Evolutionary conservation across 352 stramenopile species (phyloP), one percentile per base, ranked within the genome.

Genomic region (Pythium myriotylum): DNA sequence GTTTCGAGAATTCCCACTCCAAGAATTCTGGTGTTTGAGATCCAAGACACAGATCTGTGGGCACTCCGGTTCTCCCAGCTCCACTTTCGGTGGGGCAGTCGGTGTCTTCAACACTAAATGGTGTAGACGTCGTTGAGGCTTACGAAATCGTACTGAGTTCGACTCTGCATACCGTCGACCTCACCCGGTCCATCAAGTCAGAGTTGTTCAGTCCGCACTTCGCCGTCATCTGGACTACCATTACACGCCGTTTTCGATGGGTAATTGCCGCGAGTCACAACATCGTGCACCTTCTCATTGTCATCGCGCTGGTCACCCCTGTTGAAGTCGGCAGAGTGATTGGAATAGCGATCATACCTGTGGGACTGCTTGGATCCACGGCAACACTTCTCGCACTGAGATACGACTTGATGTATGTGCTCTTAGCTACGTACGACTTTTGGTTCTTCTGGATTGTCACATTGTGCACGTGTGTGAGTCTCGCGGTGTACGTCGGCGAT

Each of bases 361-460:
- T 61, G 4, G 42, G 54, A n/a, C 7, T 61, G 12, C 54, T 43
- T 10, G 41, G 27, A n/a, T 46, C 16, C 5, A 6, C 43, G 0
- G 3, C 43, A 4, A 17, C 42, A 27, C 9, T 61, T 0, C 10
- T 61, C 5, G 26, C 41, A 1, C 20, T 61, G n/a, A 24, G 54
- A 9, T 61, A 61, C 27, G 54, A 61, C 19, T 35, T 61, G 6
- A 20, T 61, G n/a, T 61, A 61, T 32, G 43, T 61, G 7, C 54
- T 61, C 29, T 16, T 61, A 1, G 20, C 27, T 7, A 61, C 54
- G 2, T 61, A 61, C 42, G 54, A 61, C 27, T 61, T 61, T 10
- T 61, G 54, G 54, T 61, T 61, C 32, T 61, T 53, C 54, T 61
- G 41, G 54, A 53, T 39, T 14, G 42, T 61, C 24, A 33, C 29